A percentile compares a stretch with the other conserved stretches of the same genome.
Conservation (phyloP, 2,329 filamentous ascomycete species). For the Xylariales sp. region DNA sequence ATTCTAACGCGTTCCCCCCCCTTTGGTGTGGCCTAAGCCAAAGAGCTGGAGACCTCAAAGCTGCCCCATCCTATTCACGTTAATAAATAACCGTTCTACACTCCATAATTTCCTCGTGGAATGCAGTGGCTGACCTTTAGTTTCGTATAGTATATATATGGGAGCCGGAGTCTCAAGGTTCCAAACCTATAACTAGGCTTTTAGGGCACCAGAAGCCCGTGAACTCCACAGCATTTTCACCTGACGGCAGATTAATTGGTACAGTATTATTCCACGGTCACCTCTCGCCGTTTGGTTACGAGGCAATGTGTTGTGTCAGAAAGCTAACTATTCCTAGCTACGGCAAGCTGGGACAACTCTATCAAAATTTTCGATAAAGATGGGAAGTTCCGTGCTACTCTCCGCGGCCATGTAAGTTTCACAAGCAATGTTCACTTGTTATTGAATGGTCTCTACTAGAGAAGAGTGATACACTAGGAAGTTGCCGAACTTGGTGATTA, state of each 20-base stretch:
- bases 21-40: neutral
- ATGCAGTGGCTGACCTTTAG: slow-evolving; percentile 5
- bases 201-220: slow-evolving; percentile 97
- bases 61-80: neutral
- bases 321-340: slow-evolving; percentile 57
- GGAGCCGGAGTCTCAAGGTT: slow-evolving; percentile 79
- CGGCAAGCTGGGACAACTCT: slow-evolving; percentile 91
- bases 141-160: slow-evolving; percentile 81
- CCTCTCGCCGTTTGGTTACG: neutral
- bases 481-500: slow-evolving; percentile 3
- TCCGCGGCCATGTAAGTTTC: slow-evolving; percentile 82
- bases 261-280: neutral
- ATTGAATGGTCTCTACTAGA: neutral
- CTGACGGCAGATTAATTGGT: slow-evolving; percentile 84
- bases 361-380: slow-evolving; percentile 83
- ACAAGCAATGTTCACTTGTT: slow-evolving; percentile 48
- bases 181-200: slow-evolving; percentile 87
- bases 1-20: neutral
- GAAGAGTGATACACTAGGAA: neutral
- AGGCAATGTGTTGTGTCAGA: neutral
- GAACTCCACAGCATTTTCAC: slow-evolving; percentile 94
- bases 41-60: neutral
- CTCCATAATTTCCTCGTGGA: neutral
- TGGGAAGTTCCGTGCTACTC: slow-evolving; percentile 83
- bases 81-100: neutral